A percentile compares a stretch with the other conserved stretches of the same genome.
Evolutionary conservation across 371 early-diverging fungal species (phyloP).

Genomic region (Smittium culicis): DNA sequence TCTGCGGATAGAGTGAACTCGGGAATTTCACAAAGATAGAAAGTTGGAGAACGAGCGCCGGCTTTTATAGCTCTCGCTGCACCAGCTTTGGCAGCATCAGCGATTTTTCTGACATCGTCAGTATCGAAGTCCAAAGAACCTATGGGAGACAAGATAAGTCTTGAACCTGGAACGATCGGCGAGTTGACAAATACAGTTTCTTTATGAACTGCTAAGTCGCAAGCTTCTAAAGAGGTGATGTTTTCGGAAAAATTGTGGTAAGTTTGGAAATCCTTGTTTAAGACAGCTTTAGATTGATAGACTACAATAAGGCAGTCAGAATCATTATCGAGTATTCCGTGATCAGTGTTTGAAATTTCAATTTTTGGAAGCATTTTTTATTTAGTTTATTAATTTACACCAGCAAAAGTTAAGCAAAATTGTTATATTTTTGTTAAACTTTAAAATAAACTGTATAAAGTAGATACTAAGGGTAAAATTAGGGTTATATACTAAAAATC

Average conservation of each 20-base stretch:
- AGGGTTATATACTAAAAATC: too few species aligned
- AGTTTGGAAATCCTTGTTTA: background rate
- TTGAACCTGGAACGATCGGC: conserved; percentile 34
- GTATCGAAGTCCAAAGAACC: conserved; percentile 54
- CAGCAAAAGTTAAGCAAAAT: too few species aligned
- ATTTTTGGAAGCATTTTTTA: background rate
- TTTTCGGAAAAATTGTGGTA: too few species aligned
- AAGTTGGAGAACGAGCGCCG: conserved; percentile 40
- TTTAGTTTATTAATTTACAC: too few species aligned
- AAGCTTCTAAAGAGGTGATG: background rate
- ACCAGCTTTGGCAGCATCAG: conserved; percentile 47
- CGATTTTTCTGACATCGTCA: conserved; percentile 68
- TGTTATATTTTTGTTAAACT: too few species aligned
- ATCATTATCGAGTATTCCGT: background rate
- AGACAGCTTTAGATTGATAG: background rate
- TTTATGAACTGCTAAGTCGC: background rate
- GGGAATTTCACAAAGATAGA: conserved; percentile 37
- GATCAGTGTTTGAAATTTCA: background rate
- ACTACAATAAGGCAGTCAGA: conserved; percentile 2
- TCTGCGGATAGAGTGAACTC: conserved; percentile 11
- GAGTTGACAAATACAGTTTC: background rate
- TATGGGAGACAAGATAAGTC: conserved; percentile 54
- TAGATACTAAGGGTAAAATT: too few species aligned
- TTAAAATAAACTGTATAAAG: too few species aligned
- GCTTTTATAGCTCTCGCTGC: conserved; percentile 49